Evolutionary conservation across 108 stramenopile genomes (phyloP), one percentile per base, ranked within the genome.

Genomic region (Hondaea fermentalgiana): DNA sequence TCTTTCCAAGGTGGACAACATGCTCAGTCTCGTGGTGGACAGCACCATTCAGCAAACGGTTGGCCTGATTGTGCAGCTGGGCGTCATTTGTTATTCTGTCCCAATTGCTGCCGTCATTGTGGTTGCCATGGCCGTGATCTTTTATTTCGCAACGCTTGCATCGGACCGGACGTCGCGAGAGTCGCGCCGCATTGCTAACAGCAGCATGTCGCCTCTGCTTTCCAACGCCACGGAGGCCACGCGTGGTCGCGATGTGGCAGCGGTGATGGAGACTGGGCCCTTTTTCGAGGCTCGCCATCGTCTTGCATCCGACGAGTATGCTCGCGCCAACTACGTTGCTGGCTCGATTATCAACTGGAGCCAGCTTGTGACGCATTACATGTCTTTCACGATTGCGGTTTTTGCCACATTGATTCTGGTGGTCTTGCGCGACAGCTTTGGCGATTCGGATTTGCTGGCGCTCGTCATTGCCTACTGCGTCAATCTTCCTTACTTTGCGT

Each of bases 71-170:
- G 94, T 94, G 21, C 72, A 94, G 72, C 95, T 95, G 14, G 91
- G 93, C 25, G 83, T 97, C 43, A 72, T 94, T 23, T 94, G 95
- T 3, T 92, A 96, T 5, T 89, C 95, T 5, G 69, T 91, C 6
- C 87, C 87, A 12, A 93, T 93, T 4, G 87, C 95, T 19, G 96
- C 96, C 0, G 93, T 94, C 69, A 93, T 94, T 5, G 83, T 97
- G 35, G 60, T 95, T 21, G 91, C 91, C 25, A 35, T 97, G 19
- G 96, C 96, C 47, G 94, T 94, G 3, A 42, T 96, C 23, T 28
- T 95, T 23, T 96, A 90, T 89, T 95, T 95, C 88, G 96, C 96
- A 88, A 55, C 93, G 5, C 17, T 90, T 5, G 91, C 96, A n/a
- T 92, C 95, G 35, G 44, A 88, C 4, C n/a, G 60, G 8, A 28